Evolutionary conservation across 2,329 filamentous ascomycete genomes (phyloP), one percentile per base, ranked within the genome.

Genomic region (Colletotrichum lini): DNA sequence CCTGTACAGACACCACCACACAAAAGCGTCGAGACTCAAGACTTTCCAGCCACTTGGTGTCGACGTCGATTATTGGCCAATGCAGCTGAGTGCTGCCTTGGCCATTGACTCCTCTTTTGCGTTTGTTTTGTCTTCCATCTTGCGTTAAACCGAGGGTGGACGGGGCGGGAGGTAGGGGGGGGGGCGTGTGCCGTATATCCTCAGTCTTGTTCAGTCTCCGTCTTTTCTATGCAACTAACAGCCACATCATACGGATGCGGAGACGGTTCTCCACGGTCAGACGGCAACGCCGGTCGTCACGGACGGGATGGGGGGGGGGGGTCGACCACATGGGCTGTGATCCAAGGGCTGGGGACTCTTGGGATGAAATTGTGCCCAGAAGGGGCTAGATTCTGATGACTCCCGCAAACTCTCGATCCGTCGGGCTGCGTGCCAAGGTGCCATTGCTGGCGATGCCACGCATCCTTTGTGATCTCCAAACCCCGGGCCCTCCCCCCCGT

Each of bases 351-450:
- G 26, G 38, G 26, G 26, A 26, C 26, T 26, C 50, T 45, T 35
- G 38, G 21, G 38, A n/a, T 18, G 18, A 49, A 47, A 62, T 62
- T 23, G 35, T 47, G 44, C 15, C 62, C 63, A 10, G n/a, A 70
- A n/a, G 44, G 57, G 44, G 50, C 53, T 35, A 30, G 65, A 52
- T n/a, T 42, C 57, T 70, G 58, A 71, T 71, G 68, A 53, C 68
- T 47, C 18, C 64, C 53, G 64, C 68, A 63, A 71, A 68, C 58
- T 68, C 65, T 71, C 68, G 68, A 71, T 71, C 58, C 21, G 30
- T 52, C 44, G 65, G 44, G 65, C 58, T 47, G 57, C 21, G 21
- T 18, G 35, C 44, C 38, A 66, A 47, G 26, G 53, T 38, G 18
- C 35, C 35, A n/a, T 26, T 56, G 30, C 9, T n/a, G 26, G 35